Base-by-base conservation (phyloP, 768 basidiomycete species). In the Termitomyces heimii region DNA sequence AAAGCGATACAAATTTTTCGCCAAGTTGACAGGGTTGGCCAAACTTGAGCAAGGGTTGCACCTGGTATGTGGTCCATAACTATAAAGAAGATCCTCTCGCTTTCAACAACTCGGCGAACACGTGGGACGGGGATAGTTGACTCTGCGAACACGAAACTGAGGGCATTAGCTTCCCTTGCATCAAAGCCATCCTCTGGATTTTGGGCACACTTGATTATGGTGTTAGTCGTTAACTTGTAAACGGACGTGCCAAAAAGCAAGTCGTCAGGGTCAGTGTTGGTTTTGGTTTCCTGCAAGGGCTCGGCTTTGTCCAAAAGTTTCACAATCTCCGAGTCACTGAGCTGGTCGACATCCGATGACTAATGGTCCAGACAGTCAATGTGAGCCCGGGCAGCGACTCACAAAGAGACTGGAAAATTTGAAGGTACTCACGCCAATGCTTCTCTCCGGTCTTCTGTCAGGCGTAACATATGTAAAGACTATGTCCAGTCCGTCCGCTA, bases 21-120 rank as follows among this genome's bases (percentile, higher is more conserved):
- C 61, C 34, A 34, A 34, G 5, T 34, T 14, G 13, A 34, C n/a
- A 34, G 34, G 34, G 10, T 34, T 34, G 34, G 31, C 65, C 67
- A 66, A n/a, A 60, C 31, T 13, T 59, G 18, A 26, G 54, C 58
- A n/a, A 68, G 55, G 13, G 49, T 44, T 26, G 46, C 26, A 28
- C 67, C 67, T 22, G 52, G 26, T 39, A 68, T 57, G 43, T 65
- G 51, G 42, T 67, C 61, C 57, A 63, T 59, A 50, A 66, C 26
- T 42, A 66, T 57, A 3, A 45, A 49, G 28, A 12, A 34, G 10
- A 2, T 2, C 32, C 32, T 5, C 12, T 34, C 34, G 34, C 34
- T 12, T 34, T 34, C 2, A 34, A 34, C 34, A 13, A 34, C 34
- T 34, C 34, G 34, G 12, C 34, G 34, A 14, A 34, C 34, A 29